These are phyloP conservation scores for Yamadazyma phyllophila DNA, from an alignment of 805 yeast species.

Conservation along the genomic window DNA sequence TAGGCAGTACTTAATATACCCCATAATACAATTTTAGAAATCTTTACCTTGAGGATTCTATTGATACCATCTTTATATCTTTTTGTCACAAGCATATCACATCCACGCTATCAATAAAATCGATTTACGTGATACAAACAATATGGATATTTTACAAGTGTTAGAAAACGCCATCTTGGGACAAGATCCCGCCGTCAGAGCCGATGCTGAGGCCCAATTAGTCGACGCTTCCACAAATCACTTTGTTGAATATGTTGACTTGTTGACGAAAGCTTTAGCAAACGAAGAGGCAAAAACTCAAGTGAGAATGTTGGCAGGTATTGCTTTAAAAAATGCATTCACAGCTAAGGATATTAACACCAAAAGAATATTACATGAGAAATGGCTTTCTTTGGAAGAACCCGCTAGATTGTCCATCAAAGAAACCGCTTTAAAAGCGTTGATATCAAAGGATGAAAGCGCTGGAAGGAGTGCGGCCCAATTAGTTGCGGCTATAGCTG, in stretches of 20 bases:
- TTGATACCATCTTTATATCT: no score
- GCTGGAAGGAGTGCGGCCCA: constrained; percentile 91
- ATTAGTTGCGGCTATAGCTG: constrained; percentile 95
- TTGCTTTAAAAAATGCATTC: constrained; percentile 83
- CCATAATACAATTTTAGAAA: not conserved
- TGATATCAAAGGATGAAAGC: constrained; percentile 64
- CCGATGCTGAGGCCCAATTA: constrained; percentile 77
- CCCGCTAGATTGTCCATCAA: constrained; percentile 63
- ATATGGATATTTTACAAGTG: constrained; percentile 56
- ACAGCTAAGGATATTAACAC: constrained; percentile 74
- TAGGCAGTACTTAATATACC: not conserved
- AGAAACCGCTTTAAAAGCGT: constrained; percentile 53
- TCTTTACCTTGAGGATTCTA: not conserved
- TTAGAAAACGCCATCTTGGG: constrained; percentile 78
- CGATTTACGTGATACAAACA: no score
- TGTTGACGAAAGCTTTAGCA: constrained; percentile 69
- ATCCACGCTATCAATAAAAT: no score
- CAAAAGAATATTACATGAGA: constrained; percentile 56
- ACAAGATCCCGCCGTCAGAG: constrained; percentile 63
- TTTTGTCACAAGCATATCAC: no score
- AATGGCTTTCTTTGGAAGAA: constrained; percentile 68
- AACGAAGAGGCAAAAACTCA: constrained; percentile 65
- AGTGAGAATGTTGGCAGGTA: constrained; percentile 88
- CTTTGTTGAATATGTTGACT: constrained; percentile 70
- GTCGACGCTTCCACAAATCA: constrained; percentile 67